Evolutionary conservation across 352 stramenopile species (phyloP), one percentile per base, ranked within the genome.

Genomic region (Globisporangium polare): DNA sequence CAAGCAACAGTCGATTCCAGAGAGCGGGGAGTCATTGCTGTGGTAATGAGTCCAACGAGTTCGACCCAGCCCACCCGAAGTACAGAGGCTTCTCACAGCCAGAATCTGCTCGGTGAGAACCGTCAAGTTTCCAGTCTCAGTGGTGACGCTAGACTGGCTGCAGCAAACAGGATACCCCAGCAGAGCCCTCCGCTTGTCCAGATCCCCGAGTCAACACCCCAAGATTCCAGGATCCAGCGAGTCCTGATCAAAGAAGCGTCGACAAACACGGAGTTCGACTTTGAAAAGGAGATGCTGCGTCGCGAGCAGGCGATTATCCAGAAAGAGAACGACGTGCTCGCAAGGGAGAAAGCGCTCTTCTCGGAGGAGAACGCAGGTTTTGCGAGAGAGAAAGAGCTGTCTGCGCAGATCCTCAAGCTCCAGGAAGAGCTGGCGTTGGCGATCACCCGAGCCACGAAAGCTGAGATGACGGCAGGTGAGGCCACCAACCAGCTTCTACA

Each of bases 181-280:
- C 50, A 26, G 10, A 27, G 24, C 18, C 17, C 12, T 52, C 10
- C 18, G 17, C 9, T 33, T 29, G 15, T 20, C 4, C 22, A 27
- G 39, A 31, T 37, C n/a, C 20, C 29, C 12, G 31, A 20, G 33
- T 50, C 39, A 26, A 41, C 22, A 2, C 26, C 33, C 0, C 53
- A 39, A 20, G n/a, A 35, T 5, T 12, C 37, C 22, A 26, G 13
- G 0, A 15, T 61, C 3, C 45, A 58, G 13, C 67, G 70, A 5
- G 20, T 87, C 15, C 55, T 86, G 17, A 22, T 84, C 26, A 79
- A 78, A 31, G 82, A 91, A 20, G 66, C 35, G n/a, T 61, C 69
- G 18, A 89, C 78, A 2, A 91, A 91, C 27, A 91, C 82, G 0
- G 79, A 87, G 2, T 22, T 80, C 3, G 71, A 87, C 59, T 52